Conservation (phyloP, 306 rosid species). For the Malus sylvestris region DNA sequence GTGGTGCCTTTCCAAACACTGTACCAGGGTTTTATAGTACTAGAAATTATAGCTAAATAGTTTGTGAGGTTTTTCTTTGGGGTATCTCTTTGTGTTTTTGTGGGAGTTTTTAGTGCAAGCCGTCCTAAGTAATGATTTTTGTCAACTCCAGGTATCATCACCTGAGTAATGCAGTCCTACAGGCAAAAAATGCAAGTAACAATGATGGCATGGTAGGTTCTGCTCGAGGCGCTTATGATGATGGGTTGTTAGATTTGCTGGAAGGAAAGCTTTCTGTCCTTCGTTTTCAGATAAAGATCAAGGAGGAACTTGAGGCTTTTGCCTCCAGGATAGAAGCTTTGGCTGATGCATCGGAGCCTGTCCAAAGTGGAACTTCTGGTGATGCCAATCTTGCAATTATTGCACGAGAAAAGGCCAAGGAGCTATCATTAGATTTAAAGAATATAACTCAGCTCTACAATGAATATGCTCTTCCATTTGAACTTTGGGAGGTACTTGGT, state of each 20-base stretch:
- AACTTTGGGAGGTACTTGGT: slow-evolving; percentile 86
- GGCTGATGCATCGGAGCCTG: slow-evolving; percentile 44
- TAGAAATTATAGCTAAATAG: not conserved
- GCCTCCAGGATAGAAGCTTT: slow-evolving; percentile 61
- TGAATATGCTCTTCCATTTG: slow-evolving; percentile 94
- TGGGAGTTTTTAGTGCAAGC: not conserved
- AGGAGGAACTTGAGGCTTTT: slow-evolving; percentile 73
- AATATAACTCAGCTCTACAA: slow-evolving; percentile 89
- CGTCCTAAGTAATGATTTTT: not conserved
- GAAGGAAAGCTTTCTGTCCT: slow-evolving; percentile 99
- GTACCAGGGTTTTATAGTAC: not conserved
- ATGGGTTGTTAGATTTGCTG: slow-evolving; percentile 82
- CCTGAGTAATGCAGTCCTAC: slow-evolving; percentile 90
- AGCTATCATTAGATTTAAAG: slow-evolving; percentile 73
- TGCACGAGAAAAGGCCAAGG: slow-evolving; percentile 60
- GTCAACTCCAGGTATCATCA: slow-evolving; percentile 67
- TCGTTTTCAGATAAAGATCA: slow-evolving; percentile 84
- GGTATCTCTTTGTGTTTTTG: not conserved
- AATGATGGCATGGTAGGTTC: slow-evolving; percentile 60
- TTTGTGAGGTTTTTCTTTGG: not conserved
- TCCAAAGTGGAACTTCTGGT: slow-evolving; percentile 38
- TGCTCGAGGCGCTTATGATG: slow-evolving; percentile 55
- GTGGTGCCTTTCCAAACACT: not conserved
- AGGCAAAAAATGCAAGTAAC: slow-evolving; percentile 72
- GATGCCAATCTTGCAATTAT: slow-evolving; percentile 40